Conservation (phyloP, 345 rosid genomes). For the Salix koriyanagi region DNA sequence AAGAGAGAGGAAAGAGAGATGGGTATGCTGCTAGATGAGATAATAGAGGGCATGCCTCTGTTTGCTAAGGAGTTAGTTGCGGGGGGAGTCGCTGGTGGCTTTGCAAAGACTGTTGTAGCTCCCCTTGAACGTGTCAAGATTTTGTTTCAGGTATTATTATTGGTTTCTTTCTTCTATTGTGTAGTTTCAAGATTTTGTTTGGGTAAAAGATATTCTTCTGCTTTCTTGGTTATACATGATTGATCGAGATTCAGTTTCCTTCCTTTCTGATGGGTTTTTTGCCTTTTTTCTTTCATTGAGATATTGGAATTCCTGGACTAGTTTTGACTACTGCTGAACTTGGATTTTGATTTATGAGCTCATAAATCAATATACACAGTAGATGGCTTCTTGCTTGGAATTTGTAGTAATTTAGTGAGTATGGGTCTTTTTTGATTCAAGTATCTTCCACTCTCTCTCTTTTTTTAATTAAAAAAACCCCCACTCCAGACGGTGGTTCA, state of each 20-base stretch:
- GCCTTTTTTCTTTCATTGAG: not conserved
- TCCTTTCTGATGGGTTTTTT: not conserved
- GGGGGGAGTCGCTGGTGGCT: conserved; percentile 86
- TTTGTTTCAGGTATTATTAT: conserved; percentile 64
- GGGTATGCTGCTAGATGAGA: conserved; percentile 37
- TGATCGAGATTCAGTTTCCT: not conserved
- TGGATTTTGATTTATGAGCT: not conserved
- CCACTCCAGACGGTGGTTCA: no score
- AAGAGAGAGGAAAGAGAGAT: conserved; percentile 48
- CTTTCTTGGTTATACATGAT: no score
- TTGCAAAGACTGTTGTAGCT: conserved; percentile 81
- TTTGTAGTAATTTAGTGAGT: not conserved
- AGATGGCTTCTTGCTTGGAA: not conserved
- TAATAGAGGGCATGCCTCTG: conserved; percentile 66
- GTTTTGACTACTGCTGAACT: conserved; percentile 7
- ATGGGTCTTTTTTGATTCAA: not conserved
- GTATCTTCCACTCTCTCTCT: not conserved
- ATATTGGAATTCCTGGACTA: conserved; percentile 10
- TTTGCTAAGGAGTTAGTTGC: conserved; percentile 81
- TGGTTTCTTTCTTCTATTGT: not conserved
- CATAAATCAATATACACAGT: not conserved
- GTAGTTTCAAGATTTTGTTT: not conserved
- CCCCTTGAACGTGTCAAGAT: conserved; percentile 95
- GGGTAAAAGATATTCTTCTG: not conserved
- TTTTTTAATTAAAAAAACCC: no score